phyloP scores from a whole-genome alignment of 2,329 filamentous ascomycete species.

The Hypoxylon rubiginosum region DNA sequence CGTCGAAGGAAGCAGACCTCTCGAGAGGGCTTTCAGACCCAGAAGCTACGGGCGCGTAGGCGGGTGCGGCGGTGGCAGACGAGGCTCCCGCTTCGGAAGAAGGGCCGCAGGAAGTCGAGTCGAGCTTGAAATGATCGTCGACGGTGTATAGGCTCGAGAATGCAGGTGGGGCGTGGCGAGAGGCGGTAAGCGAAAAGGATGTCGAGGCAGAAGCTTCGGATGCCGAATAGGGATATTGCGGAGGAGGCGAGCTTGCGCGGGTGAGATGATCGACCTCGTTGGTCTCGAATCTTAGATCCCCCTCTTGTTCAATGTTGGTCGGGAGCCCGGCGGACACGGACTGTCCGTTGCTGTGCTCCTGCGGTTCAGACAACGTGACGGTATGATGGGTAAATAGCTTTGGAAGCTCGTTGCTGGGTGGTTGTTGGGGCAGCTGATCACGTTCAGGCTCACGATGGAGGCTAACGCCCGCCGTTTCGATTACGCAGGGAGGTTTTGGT shows the following conservation, averaged over 20 bases:
- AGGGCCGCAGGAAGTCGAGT: constrained; percentile 39
- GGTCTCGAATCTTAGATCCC: constrained; percentile 49
- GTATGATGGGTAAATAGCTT: constrained; percentile 39
- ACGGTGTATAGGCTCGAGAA: constrained; percentile 71
- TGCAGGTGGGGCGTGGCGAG: constrained; percentile 65
- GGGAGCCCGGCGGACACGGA: constrained; percentile 58
- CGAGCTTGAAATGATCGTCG: constrained; percentile 51
- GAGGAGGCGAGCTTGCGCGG: constrained; percentile 66
- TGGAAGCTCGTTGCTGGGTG: constrained; percentile 20
- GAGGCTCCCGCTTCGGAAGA: constrained; percentile 52
- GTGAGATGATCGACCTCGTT: constrained; percentile 51
- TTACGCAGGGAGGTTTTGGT: constrained; percentile 44
- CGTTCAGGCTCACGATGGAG: constrained; percentile 28
- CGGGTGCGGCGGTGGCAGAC: constrained; percentile 64
- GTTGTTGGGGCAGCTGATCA: constrained; percentile 33
- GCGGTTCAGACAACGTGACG: constrained; percentile 65
- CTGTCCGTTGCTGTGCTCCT: constrained; percentile 60
- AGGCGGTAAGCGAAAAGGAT: constrained; percentile 50
- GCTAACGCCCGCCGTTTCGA: constrained; percentile 41
- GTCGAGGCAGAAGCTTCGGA: constrained; percentile 66
- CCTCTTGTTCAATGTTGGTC: constrained; percentile 44
- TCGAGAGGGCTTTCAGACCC: constrained; percentile 55
- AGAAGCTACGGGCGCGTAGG: constrained; percentile 64
- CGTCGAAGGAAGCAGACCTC: constrained; percentile 58
- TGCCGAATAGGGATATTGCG: constrained; percentile 72